Evolutionary conservation across 2,329 filamentous ascomycete genomes (phyloP), one percentile per base, ranked within the genome.

Genomic region (Trichoderma sp.): DNA sequence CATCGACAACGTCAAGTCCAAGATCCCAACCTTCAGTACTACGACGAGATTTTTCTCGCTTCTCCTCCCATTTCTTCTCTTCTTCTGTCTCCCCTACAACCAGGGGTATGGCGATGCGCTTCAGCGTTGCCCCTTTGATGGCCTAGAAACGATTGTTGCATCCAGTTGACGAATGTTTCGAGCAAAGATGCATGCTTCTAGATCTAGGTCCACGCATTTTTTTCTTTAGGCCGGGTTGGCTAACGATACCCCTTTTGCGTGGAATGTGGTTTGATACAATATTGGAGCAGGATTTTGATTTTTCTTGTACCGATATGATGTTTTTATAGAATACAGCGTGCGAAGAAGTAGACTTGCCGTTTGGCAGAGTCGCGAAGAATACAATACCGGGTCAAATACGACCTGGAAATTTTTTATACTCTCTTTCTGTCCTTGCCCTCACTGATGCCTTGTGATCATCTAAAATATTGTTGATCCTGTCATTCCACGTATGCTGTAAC

Each of bases 181-280:
- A 19, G 37, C 60, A 21, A n/a, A n/a, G 27, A 52, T 47, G 68
- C 16, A 35, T 31, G 33, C 31, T 56, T 53, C 7, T 57, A 33
- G 37, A 43, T 43, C 16, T n/a, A 43, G 19, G 19, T 43, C 55
- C 55, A 59, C 55, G 29, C 27, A 29, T 59, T 29, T 58, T 37
- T 37, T 67, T 59, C 40, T 59, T 37, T 43, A 37, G 21, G 55
- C 55, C 55, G 16, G 37, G 24, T 33, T 33, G 61, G 60, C 56
- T 52, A 55, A 31, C 29, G 61, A 65, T 65, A 65, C 68, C 61
- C 68, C 27, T 61, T 43, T 69, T 64, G 55, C 27, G 43, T 66
- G 53, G 56, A 65, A 55, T 27, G 14, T 68, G 58, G 58, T 21
- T 13, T 49, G 29, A 33, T 56, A 5, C 14, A 31, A 43, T 43